phyloP scores from a whole-genome alignment of 208 protist species.

The Leptomonas pyrrhocoris region DNA sequence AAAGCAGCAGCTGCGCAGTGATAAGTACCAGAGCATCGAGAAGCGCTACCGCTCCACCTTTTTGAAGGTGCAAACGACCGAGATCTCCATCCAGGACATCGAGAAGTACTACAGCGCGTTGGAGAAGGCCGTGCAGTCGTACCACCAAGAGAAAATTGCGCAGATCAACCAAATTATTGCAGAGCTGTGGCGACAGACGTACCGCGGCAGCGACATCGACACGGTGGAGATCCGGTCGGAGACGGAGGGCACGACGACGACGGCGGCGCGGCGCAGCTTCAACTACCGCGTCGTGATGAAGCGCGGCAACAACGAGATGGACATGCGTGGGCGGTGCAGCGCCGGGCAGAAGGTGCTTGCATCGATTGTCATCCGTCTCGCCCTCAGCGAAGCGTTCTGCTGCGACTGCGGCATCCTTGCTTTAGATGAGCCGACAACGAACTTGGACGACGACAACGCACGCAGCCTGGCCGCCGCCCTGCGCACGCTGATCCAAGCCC shows the following conservation, averaged over 20 bases:
- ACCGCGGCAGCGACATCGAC: constrained; percentile 98
- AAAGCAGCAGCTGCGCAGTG: constrained; percentile 57
- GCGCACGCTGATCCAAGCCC: constrained; percentile 80
- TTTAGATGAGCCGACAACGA: constrained; percentile 99
- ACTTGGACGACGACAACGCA: constrained; percentile 97
- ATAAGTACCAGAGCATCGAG: constrained; percentile 88
- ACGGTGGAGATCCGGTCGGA: constrained; percentile 97
- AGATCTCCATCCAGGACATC: constrained; percentile 89
- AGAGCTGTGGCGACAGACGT: constrained; percentile 98
- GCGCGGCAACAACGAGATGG: constrained; percentile 94
- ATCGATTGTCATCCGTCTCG: constrained; percentile 99
- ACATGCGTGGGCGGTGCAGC: constrained; percentile 99
- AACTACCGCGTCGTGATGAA: constrained; percentile 97
- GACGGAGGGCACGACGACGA: constrained; percentile 73
- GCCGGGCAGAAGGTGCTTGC: constrained; percentile 98
- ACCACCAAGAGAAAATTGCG: constrained; percentile 98
- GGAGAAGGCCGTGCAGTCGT: constrained; percentile 96
- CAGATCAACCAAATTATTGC: constrained; percentile 98
- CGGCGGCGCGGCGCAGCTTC: constrained; percentile 72
- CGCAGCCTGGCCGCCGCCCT: constrained; percentile 82
- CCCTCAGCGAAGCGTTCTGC: constrained; percentile 99
- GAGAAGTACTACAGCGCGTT: constrained; percentile 92
- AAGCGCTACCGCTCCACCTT: constrained; percentile 89
- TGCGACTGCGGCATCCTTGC: constrained; percentile 99
- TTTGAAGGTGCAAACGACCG: constrained; percentile 86